These are phyloP conservation scores for Rhodotorula sp. DNA, from an alignment of 1,284 basidiomycete genomes.

Conservation along the genomic window DNA sequence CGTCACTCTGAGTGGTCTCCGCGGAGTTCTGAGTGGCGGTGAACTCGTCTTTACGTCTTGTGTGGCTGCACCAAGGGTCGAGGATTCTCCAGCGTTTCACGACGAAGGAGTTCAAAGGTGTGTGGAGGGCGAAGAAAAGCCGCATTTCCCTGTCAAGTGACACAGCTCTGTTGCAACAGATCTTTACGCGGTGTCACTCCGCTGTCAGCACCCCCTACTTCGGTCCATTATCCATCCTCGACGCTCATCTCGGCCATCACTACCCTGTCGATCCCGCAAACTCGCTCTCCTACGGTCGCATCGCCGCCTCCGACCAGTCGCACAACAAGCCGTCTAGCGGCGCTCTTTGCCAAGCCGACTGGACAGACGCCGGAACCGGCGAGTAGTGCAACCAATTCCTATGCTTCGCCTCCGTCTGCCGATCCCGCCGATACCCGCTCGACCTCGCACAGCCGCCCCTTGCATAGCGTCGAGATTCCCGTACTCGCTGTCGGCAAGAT, in stretches of 20 bases:
- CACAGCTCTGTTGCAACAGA: neutral
- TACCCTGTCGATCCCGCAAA: slow-evolving; percentile 24
- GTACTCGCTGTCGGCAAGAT: slow-evolving; percentile 28
- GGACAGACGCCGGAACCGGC: neutral
- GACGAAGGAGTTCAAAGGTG: slow-evolving; percentile 15
- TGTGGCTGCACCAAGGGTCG: neutral
- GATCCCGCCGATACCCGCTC: too few species aligned
- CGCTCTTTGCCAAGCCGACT: slow-evolving; percentile 29
- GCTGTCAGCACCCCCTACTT: neutral
- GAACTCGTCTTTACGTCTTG: slow-evolving; percentile 24
- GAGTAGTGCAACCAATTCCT: neutral
- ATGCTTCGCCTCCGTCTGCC: neutral
- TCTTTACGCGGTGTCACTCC: slow-evolving; percentile 1
- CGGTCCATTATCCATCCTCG: slow-evolving; percentile 13
- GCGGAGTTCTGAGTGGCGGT: slow-evolving; percentile 20
- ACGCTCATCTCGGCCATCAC: slow-evolving; percentile 13
- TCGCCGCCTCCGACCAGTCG: slow-evolving; percentile 5
- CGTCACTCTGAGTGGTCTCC: slow-evolving; percentile 29
- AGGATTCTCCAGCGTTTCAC: neutral
- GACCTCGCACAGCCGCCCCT: neutral
- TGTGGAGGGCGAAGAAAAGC: neutral
- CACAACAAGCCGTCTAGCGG: slow-evolving; percentile 35
- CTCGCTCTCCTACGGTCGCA: neutral
- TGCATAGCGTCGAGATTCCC: slow-evolving; percentile 16
- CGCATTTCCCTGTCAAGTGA: neutral